Conservation (phyloP, 768 basidiomycete genomes). For the Rossbeevera mucosa region DNA sequence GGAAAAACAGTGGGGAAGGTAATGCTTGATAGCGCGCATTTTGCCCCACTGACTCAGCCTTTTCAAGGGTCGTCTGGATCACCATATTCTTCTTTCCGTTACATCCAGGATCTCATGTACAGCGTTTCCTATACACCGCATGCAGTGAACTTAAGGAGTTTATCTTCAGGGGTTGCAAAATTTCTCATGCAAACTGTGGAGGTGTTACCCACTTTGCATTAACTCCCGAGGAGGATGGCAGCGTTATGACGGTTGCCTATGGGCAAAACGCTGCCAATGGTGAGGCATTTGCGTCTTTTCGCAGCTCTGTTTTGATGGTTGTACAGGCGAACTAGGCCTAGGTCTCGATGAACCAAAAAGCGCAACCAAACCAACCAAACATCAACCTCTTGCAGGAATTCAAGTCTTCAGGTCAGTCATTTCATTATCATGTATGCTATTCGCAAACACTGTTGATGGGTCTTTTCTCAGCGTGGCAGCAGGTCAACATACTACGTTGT, state of each 20-base stretch:
- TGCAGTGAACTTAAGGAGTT: not conserved
- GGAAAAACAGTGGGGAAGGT: slow-evolving; percentile 96
- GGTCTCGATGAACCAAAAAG: slow-evolving; percentile 81
- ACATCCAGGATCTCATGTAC: slow-evolving; percentile 82
- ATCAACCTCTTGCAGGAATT: slow-evolving; percentile 68
- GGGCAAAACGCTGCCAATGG: slow-evolving; percentile 87
- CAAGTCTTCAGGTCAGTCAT: slow-evolving; percentile 65
- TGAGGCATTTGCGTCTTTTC: slow-evolving; percentile 19
- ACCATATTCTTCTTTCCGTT: slow-evolving; percentile 82
- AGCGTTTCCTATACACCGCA: slow-evolving; percentile 14
- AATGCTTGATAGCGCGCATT: not conserved
- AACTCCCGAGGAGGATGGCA: slow-evolving; percentile 67
- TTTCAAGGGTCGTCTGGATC: slow-evolving; percentile 81
- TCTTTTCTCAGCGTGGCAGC: slow-evolving; percentile 59
- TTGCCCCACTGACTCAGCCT: slow-evolving; percentile 4
- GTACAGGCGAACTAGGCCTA: slow-evolving; percentile 70
- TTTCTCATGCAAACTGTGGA: slow-evolving; percentile 63
- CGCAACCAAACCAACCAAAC: slow-evolving; percentile 73
- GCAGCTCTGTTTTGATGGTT: not conserved
- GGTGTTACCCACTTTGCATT: slow-evolving; percentile 88
- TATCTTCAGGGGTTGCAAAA: slow-evolving; percentile 67
- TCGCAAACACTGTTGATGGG: not conserved
- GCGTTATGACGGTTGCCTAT: slow-evolving; percentile 81
- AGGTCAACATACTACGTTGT: slow-evolving; percentile 81
- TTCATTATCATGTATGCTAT: slow-evolving; percentile 19